Evolutionary conservation across 371 early-diverging fungal species (phyloP).

Genomic region (Conidiobolus incongruus): DNA sequence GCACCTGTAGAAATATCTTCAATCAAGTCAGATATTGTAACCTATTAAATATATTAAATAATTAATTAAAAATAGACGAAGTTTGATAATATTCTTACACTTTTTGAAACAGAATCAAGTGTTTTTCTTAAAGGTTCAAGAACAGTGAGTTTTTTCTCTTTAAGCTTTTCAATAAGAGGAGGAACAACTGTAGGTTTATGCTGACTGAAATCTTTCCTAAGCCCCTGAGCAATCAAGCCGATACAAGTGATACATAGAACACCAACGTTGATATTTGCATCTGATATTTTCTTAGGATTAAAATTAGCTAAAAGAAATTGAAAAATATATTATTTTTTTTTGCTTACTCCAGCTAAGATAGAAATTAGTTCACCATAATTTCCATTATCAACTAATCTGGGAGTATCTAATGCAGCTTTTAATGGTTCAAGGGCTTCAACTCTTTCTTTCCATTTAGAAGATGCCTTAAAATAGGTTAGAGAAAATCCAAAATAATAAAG

Average conservation of each 20-base stretch:
- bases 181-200: slow-evolving; percentile 42
- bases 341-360: slow-evolving; percentile 54
- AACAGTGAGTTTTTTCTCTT: slow-evolving; percentile 82
- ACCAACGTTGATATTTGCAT: slow-evolving; percentile 71
- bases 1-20: slow-evolving; percentile 45
- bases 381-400: slow-evolving; percentile 48
- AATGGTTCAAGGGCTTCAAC: slow-evolving; percentile 73
- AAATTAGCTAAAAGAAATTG: no score
- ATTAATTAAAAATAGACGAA: no score
- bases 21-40: slow-evolving; percentile 22
- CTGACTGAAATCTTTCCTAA: slow-evolving; percentile 51
- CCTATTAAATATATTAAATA: no score
- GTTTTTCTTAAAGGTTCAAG: slow-evolving; percentile 57
- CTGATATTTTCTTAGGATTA: slow-evolving; percentile 13
- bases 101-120: slow-evolving; percentile 60
- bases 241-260: slow-evolving; percentile 58
- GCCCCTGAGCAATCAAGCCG: slow-evolving; percentile 59
- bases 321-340: no score
- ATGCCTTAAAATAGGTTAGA: slow-evolving; percentile 17
- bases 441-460: slow-evolving; percentile 90
- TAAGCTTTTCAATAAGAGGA: slow-evolving; percentile 69
- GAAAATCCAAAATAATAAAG: background rate
- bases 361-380: slow-evolving; percentile 60
- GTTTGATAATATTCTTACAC: no score
- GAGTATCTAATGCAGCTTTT: slow-evolving; percentile 35